These are phyloP conservation scores for Dryadomyces quercus-mongolicae DNA, from an alignment of 2,329 filamentous ascomycete species.

Conservation along the genomic window DNA sequence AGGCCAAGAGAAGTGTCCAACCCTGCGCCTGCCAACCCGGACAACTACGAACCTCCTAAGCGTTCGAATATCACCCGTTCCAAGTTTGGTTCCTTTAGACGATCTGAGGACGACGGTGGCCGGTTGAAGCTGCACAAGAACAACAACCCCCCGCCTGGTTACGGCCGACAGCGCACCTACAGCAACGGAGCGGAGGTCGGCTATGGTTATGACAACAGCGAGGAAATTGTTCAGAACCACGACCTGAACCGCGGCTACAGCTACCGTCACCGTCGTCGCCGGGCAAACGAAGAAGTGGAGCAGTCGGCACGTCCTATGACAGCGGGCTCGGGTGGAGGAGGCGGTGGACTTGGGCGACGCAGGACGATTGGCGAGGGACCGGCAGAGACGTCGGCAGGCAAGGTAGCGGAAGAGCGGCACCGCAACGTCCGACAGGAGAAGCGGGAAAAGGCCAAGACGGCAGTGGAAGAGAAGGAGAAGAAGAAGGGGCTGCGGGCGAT, in stretches of 20 bases:
- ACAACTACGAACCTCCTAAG: slow-evolving; percentile 11
- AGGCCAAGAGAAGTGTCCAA: not conserved
- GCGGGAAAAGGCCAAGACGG: slow-evolving; percentile 2
- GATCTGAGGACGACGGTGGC: slow-evolving; percentile 9
- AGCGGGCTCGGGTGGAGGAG: not conserved
- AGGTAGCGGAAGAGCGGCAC: slow-evolving; percentile 9
- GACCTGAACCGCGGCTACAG: not conserved
- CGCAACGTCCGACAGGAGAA: slow-evolving; percentile 12
- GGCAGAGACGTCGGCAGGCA: not conserved
- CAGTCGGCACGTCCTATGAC: not conserved
- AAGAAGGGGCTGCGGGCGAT: slow-evolving; percentile 10
- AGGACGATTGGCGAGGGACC: not conserved
- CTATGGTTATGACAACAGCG: not conserved
- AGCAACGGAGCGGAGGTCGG: not conserved
- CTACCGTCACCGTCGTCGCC: not conserved
- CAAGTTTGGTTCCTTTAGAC: slow-evolving; percentile 10
- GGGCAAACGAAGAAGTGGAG: not conserved
- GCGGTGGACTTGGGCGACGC: not conserved
- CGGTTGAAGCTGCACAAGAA: not conserved
- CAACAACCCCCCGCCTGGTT: not conserved
- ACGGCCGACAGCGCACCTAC: not conserved
- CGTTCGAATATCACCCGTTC: slow-evolving; percentile 13
- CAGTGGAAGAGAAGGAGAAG: slow-evolving; percentile 3
- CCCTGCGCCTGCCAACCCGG: slow-evolving; percentile 1
- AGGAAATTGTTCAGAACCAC: not conserved